phyloP scores from a whole-genome alignment of 768 basidiomycete genomes.

The Panaeolus cyanescens region DNA sequence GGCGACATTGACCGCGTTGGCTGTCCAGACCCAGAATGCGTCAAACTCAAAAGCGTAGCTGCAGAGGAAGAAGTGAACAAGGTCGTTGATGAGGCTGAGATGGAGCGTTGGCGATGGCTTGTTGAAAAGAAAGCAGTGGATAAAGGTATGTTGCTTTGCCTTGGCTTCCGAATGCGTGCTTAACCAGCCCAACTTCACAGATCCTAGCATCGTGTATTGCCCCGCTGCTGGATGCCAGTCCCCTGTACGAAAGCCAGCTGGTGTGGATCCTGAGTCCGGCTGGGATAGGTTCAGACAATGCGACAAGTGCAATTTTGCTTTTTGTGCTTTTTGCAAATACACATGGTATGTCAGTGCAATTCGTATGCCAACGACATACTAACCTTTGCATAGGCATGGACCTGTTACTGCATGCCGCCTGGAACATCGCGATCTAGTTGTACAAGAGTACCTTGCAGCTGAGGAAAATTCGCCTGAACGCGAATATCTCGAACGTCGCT shows the following conservation, averaged over 20 bases:
- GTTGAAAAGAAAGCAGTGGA: constrained; percentile 69
- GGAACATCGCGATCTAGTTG: constrained; percentile 56
- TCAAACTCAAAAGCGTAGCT: constrained; percentile 59
- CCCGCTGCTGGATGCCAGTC: constrained; percentile 76
- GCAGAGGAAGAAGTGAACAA: constrained; percentile 68
- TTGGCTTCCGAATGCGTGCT: neutral
- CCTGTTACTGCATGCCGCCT: constrained; percentile 68
- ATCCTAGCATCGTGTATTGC: constrained; percentile 78
- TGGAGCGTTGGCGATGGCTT: constrained; percentile 75
- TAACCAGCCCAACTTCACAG: constrained; percentile 33
- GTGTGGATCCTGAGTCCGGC: constrained; percentile 52
- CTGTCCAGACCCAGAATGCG: constrained; percentile 77
- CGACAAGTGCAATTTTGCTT: constrained; percentile 66
- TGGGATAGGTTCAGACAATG: constrained; percentile 77
- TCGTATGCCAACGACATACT: neutral
- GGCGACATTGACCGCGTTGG: constrained; percentile 73
- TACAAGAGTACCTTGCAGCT: constrained; percentile 65
- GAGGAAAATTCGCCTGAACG: constrained; percentile 52
- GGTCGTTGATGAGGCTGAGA: constrained; percentile 62
- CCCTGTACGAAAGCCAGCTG: constrained; percentile 58
- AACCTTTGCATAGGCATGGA: constrained; percentile 65
- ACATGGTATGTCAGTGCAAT: constrained; percentile 56
- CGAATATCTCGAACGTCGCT: constrained; percentile 53
- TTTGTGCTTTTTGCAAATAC: constrained; percentile 77
- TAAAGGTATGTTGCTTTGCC: constrained; percentile 46